Base-by-base conservation (phyloP, 805 yeast species). In the Metschnikowia amazonensis region DNA sequence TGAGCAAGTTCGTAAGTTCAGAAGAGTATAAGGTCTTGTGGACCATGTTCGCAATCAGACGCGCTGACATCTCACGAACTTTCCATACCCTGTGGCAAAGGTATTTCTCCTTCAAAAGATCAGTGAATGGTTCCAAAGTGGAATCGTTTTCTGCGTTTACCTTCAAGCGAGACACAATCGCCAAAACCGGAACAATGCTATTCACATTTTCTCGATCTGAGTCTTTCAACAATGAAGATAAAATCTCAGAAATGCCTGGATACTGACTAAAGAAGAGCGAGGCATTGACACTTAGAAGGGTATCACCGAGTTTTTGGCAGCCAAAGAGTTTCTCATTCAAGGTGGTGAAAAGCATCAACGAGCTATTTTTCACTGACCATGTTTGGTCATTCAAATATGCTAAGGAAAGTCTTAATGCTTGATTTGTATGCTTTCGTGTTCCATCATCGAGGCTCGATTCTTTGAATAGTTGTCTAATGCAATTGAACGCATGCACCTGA, bases 281-380 rank as follows among this genome's bases (percentile, higher is more conserved):
- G 0, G 94, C 84, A 21, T 83, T 73, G 48, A 70, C 57, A 7
- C 63, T 59, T 5, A 70, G 49, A 8, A 70, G 49, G 44, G 13
- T 53, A 45, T 60, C 75, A 9, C 66, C 67, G 10, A 60, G 49
- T 44, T 70, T 69, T 36, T 72, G 72, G 11, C 74, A 77, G 1
- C 95, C 95, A 64, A 92, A 90, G 4, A 94, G 59, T 48, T 92
- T 74, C 48, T 83, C 84, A 57, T 88, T 94, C 34, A 92, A 64
- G 0, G 96, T 82, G 0, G 95, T 83, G 61, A 89, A 92, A 33
- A 92, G 71, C 98, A 92, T 94, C 16, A 90, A 85, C 0, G 96
- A 89, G 63, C 97, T 88, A 60, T 92, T 92, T 59, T 96, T 75
- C 23, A 92, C 76, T 0, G 96, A 81, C 98, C 98, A 92, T 20